phyloP scores from a whole-genome alignment of 352 stramenopile species.

The Phytophthora foliorum region DNA sequence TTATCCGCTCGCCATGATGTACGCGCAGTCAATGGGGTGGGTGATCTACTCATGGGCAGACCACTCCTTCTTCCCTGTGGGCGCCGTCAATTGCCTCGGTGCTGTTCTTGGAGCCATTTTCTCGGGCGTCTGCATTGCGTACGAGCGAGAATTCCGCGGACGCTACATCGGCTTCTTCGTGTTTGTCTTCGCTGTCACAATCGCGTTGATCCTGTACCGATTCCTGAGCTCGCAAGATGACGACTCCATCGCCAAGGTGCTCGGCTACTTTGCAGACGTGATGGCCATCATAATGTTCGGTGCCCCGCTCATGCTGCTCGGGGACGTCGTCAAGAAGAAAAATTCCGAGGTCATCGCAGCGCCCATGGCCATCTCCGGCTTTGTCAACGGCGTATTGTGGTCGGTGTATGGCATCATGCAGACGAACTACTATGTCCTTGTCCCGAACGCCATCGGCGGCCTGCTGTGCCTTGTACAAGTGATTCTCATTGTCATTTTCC shows the following conservation, averaged over 20 bases:
- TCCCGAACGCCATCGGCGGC: conserved; percentile 35
- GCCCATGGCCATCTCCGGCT: conserved; percentile 34
- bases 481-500: conserved; percentile 30
- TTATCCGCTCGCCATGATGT: conserved; percentile 41
- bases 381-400: conserved; percentile 36
- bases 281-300: conserved; percentile 39
- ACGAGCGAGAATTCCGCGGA: conserved; percentile 31
- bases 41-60: conserved; percentile 35
- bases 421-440: conserved; percentile 40
- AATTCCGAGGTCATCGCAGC: conserved; percentile 40
- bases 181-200: conserved; percentile 21
- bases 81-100: conserved; percentile 37
- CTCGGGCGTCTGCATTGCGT: conserved; percentile 33
- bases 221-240: conserved; percentile 29
- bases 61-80: conserved; percentile 34
- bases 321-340: conserved; percentile 32
- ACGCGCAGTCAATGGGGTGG: conserved; percentile 39
- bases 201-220: conserved; percentile 33
- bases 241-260: conserved; percentile 24
- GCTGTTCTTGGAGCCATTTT: conserved; percentile 31
- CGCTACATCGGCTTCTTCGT: conserved; percentile 30
- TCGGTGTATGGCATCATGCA: conserved; percentile 38
- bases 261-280: conserved; percentile 40
- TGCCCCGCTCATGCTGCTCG: conserved; percentile 34
- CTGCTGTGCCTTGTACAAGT: conserved; percentile 38